Evolutionary conservation across 306 rosid genomes (phyloP), one percentile per base, ranked within the genome.

Genomic region (Prunus armeniaca): DNA sequence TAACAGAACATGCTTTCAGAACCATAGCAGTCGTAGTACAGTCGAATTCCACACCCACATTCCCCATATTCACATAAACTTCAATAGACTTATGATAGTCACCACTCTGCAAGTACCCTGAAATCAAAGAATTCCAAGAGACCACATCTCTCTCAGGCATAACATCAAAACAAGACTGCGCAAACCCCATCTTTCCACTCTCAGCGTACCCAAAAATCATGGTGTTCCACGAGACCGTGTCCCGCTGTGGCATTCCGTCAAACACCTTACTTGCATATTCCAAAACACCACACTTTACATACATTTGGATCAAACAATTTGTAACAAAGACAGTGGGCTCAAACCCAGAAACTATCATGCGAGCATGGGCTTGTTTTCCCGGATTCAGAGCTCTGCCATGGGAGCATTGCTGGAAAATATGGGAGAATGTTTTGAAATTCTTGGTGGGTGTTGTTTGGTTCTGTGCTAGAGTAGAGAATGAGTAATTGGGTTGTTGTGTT

Each of bases 311-410:
- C 46, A 91, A 84, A 78, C 96, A 91, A 34, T 91, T 91, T 52
- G 84, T 46, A 12, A 93, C 94, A 76, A 87, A 93, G 13, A 91
- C 76, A 41, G 89, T 88, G 67, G 98, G 91, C 30, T 71, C 72
- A 78, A 93, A 91, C 71, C 87, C 95, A 76, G 94, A 79, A 55
- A 84, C 69, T 49, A 82, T 81, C 90, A 91, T 83, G 71, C 82
- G 87, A 56, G 86, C 83, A 77, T 93, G 98, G 67, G 93, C 90
- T 85, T 90, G 88, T 81, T 85, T 86, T 45, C 93, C 95, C 4
- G 86, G 90, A 58, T 24, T 58, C 19, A 2, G 65, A 58, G 34
- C 65, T 58, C 18, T 6, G 19, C 34, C 65, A 13, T 24, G 65
- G 65, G 65, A 58, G 65, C 65, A 24, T 12, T 12, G 65, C 65